Evolutionary conservation across 768 basidiomycete genomes (phyloP).

Genomic region (Dioszegia crocea): DNA sequence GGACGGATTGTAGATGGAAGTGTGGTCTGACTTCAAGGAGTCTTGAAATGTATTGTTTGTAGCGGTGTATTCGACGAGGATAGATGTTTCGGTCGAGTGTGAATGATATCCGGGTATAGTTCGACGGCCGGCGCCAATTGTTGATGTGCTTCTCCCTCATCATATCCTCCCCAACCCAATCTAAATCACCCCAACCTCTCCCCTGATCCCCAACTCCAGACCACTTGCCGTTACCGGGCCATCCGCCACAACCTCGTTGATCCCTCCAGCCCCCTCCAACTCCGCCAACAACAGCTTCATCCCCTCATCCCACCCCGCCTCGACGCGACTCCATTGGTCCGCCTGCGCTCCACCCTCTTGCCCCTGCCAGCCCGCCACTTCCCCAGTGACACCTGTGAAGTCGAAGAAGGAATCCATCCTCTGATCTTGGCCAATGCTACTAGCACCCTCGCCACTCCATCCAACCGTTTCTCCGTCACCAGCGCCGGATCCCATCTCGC

Average conservation of each 20-base stretch:
- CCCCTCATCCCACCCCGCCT: constrained; percentile 39
- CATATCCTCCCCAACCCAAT: too few species aligned
- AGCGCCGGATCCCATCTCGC: constrained; percentile 2
- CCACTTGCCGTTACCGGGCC: background rate
- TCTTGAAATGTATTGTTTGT: too few species aligned
- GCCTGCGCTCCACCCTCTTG: constrained; percentile 12
- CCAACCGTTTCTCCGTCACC: constrained; percentile 21
- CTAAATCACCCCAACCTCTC: too few species aligned
- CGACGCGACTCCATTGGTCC: constrained; percentile 13
- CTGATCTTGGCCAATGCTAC: constrained; percentile 31
- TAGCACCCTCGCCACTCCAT: constrained; percentile 30
- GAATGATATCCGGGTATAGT: too few species aligned
- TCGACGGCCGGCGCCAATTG: too few species aligned
- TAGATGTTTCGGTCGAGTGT: too few species aligned
- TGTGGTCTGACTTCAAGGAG: too few species aligned
- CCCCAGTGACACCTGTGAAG: background rate
- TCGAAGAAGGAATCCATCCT: constrained; percentile 11
- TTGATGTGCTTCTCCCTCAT: too few species aligned
- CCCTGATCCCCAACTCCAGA: background rate
- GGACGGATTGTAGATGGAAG: background rate
- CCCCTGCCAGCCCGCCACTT: background rate
- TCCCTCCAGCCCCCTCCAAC: constrained; percentile 12
- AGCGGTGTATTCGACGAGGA: too few species aligned
- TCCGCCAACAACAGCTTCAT: constrained; percentile 32
- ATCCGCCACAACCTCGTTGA: background rate